Evolutionary conservation across 2,329 filamentous ascomycete species (phyloP).

Genomic region (Diaporthe sp.): DNA sequence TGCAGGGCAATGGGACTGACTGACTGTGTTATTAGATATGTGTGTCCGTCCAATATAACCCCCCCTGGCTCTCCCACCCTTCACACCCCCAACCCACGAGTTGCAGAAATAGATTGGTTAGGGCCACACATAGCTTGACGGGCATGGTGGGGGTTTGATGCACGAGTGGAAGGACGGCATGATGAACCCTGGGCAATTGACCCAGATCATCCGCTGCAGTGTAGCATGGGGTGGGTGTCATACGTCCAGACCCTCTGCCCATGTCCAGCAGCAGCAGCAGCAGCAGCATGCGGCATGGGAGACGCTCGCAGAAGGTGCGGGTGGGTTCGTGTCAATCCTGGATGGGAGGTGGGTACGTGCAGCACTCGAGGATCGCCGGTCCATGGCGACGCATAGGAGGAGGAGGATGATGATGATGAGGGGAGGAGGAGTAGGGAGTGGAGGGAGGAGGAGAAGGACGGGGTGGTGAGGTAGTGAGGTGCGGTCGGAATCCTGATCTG

Average conservation of each 20-base stretch:
- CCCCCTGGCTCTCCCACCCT: background rate
- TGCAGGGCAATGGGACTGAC: background rate
- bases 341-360: background rate
- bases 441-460: background rate
- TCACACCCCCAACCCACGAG: conserved; percentile 8
- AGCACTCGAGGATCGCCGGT: conserved; percentile 3
- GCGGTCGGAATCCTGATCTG: conserved; percentile 3
- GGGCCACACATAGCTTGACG: background rate
- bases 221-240: conserved; percentile 29
- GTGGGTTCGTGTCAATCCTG: conserved; percentile 19
- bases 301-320: conserved; percentile 18
- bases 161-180: conserved; percentile 28
- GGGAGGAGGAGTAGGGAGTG: background rate
- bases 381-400: background rate
- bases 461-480: background rate
- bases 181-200: conserved; percentile 12
- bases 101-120: conserved; percentile 13
- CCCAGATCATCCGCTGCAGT: conserved; percentile 31
- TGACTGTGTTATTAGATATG: background rate
- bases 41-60: background rate
- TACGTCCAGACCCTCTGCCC: conserved; percentile 24
- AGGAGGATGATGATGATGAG: background rate
- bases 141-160: conserved; percentile 21
- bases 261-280: background rate
- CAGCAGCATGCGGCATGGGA: background rate